A percentile compares a stretch with the other conserved stretches of the same genome.
Conservation (phyloP, 257 asterid genomes). For the Solanum ossicruentum region DNA sequence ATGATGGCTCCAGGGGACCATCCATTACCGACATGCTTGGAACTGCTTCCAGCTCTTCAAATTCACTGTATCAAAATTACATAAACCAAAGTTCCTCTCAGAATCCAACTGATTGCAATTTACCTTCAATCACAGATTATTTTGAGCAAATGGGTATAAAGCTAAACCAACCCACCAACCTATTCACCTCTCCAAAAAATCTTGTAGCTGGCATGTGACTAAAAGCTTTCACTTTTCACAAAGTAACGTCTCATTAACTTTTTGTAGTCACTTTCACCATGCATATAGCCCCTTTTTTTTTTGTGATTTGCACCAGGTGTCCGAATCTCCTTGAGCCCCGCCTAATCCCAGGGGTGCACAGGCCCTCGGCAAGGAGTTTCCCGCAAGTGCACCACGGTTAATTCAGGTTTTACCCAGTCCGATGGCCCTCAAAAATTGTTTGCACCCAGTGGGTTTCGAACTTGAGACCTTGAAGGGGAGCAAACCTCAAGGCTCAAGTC, state of each 20-base stretch:
- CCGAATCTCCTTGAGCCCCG: too few species aligned
- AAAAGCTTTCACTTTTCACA: background rate
- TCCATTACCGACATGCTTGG: slow-evolving; percentile 71
- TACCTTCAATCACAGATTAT: background rate
- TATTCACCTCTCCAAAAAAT: background rate
- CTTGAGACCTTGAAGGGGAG: too few species aligned
- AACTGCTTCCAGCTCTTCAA: slow-evolving; percentile 90
- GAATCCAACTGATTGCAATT: background rate
- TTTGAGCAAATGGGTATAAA: background rate
- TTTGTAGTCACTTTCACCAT: background rate
- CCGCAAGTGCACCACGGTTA: too few species aligned
- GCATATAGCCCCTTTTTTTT: background rate
- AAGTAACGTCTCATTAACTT: background rate
- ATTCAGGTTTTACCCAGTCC: too few species aligned
- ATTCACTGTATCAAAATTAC: slow-evolving; percentile 41
- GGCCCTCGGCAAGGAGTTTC: too few species aligned
- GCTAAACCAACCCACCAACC: background rate
- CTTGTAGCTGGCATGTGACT: background rate
- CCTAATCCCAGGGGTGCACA: too few species aligned
- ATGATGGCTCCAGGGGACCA: slow-evolving; percentile 75
- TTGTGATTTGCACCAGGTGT: too few species aligned
- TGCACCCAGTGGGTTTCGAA: too few species aligned
- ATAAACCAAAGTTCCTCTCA: background rate
- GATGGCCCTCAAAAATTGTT: too few species aligned
- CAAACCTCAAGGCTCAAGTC: too few species aligned